phyloP scores from a whole-genome alignment of 1,284 basidiomycete species.

The Cutaneotrichosporon sp. region DNA sequence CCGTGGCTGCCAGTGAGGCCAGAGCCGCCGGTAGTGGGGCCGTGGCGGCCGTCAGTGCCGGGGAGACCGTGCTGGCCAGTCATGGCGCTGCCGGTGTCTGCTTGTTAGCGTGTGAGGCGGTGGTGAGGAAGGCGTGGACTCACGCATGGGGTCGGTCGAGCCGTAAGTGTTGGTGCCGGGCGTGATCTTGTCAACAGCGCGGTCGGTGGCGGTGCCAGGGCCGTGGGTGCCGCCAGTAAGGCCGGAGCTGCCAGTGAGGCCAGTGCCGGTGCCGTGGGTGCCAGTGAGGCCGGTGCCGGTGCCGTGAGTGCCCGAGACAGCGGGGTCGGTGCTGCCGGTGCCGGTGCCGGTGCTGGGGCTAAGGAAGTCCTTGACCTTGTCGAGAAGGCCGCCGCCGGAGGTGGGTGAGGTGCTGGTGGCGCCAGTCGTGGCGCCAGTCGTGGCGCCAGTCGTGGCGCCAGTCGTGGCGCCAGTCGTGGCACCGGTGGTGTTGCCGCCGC shows the following conservation, averaged over 20 bases:
- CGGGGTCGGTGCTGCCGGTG: background rate
- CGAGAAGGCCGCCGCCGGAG: background rate
- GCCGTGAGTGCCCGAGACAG: background rate
- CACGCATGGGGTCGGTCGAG: background rate
- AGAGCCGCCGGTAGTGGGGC: no score
- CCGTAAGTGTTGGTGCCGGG: background rate
- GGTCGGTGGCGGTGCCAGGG: background rate
- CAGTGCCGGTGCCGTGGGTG: background rate
- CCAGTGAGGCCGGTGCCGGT: slow-evolving; percentile 6
- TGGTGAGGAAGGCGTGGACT: no score
- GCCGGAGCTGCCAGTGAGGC: no score
- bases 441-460: no score
- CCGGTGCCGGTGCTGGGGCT: background rate
- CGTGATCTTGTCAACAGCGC: no score
- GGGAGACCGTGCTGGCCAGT: background rate
- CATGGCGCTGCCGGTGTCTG: background rate
- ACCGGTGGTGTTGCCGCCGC: background rate
- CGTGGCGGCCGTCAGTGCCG: background rate
- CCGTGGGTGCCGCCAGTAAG: no score
- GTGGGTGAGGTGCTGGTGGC: background rate
- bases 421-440: no score
- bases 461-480: background rate
- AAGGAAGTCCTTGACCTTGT: background rate
- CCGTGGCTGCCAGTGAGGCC: slow-evolving; percentile 1
- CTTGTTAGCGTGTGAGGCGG: no score